Percentiles rank a stretch among this genome's conserved stretches.
Conservation (phyloP, 345 rosid species). For the Ricinus communis region DNA sequence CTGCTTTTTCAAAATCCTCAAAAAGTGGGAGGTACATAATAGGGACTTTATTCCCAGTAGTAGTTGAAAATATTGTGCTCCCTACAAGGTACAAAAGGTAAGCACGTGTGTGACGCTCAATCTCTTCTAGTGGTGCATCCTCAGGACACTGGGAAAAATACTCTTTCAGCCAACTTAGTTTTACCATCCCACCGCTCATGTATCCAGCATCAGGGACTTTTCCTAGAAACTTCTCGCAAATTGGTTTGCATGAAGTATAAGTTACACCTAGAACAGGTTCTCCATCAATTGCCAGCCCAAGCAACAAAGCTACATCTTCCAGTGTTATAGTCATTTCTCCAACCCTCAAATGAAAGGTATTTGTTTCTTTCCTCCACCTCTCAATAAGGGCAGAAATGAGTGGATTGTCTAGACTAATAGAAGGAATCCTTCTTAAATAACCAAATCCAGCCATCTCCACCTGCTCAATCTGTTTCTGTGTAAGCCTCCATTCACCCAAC, state of each 20-base stretch:
- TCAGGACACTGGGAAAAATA: constrained; percentile 69
- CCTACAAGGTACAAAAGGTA: constrained; percentile 86
- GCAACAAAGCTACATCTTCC: constrained; percentile 66
- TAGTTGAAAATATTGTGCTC: constrained; percentile 88
- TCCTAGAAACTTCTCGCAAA: constrained; percentile 73
- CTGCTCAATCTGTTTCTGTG: constrained; percentile 60
- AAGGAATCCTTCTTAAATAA: constrained; percentile 73
- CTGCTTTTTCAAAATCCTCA: constrained; percentile 71
- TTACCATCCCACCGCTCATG: constrained; percentile 96
- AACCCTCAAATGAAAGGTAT: constrained; percentile 75
- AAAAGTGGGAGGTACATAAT: constrained; percentile 92
- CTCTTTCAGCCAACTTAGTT: constrained; percentile 93
- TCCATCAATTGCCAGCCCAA: constrained; percentile 86
- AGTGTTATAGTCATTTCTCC: constrained; percentile 95
- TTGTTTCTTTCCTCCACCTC: constrained; percentile 95
- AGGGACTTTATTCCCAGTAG: constrained; percentile 92
- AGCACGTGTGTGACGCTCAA: constrained; percentile 72
- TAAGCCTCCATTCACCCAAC: constrained; percentile 84
- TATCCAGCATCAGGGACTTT: constrained; percentile 59
- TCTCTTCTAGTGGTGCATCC: constrained; percentile 55
- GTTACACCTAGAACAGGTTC: constrained; percentile 70
- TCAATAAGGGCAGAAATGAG: constrained; percentile 94
- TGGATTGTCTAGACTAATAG: constrained; percentile 87
- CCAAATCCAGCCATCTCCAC: constrained; percentile 91
- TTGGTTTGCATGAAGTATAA: constrained; percentile 60